Conservation (phyloP, 805 yeast species). For the Torulaspora quercuum region DNA sequence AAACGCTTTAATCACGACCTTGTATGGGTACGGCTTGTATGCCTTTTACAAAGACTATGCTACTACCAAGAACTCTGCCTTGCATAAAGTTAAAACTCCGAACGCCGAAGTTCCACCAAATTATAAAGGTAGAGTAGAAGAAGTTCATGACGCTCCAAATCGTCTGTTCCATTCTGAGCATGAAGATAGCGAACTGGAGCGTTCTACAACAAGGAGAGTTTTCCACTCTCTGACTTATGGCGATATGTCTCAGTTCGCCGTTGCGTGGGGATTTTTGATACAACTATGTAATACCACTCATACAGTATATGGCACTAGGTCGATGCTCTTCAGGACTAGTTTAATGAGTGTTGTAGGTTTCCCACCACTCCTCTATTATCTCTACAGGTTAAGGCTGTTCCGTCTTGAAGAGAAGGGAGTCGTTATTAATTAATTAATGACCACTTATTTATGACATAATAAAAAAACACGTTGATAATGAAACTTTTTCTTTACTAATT, state of each 20-base stretch:
- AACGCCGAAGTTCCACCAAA: conserved; percentile 10
- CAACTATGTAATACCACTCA: conserved; percentile 23
- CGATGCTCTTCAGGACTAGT: conserved; percentile 19
- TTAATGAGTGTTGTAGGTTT: conserved; percentile 20
- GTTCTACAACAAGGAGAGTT: conserved; percentile 13
- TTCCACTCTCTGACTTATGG: conserved; percentile 22
- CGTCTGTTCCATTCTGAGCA: conserved; percentile 15
- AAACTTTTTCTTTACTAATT: conserved; percentile 1
- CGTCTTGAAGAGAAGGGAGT: conserved; percentile 13
- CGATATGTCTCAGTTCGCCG: conserved; percentile 22
- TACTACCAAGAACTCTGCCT: conserved; percentile 11
- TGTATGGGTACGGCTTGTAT: conserved; percentile 23
- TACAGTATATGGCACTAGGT: conserved; percentile 21
- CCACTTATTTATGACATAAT: too few relatives aligned
- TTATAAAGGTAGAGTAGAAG: conserved; percentile 10
- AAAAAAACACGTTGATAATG: too few relatives aligned
- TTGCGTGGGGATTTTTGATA: conserved; percentile 26
- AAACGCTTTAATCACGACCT: conserved; percentile 18
- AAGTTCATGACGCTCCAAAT: conserved; percentile 21
- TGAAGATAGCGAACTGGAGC: conserved; percentile 10
- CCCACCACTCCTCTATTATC: conserved; percentile 18
- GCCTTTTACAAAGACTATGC: conserved; percentile 24
- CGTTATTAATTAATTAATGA: conserved; percentile 6
- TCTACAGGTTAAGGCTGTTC: conserved; percentile 11
- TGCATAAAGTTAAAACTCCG: conserved; percentile 4